A percentile compares a stretch with the other conserved stretches of the same genome.
These are phyloP conservation scores for Apiospora pterosperma DNA, from an alignment of 2,329 filamentous ascomycete species.

Conservation along the genomic window DNA sequence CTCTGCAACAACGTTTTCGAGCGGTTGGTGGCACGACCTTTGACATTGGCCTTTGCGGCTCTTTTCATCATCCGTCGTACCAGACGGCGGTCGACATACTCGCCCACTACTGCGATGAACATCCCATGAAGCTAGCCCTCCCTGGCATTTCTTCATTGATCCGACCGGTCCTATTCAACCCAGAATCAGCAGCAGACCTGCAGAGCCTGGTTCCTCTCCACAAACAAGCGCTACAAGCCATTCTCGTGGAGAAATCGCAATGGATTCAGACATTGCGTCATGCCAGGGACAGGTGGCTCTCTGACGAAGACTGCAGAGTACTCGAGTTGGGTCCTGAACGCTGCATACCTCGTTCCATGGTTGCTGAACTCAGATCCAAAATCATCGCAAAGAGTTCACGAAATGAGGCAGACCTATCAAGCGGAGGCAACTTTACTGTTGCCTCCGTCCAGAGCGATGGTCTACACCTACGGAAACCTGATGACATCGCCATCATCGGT, in stretches of 20 bases:
- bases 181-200: no score
- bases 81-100: neutral
- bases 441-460: no score
- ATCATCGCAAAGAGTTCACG: neutral
- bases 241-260: constrained; percentile 3
- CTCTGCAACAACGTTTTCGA: constrained; percentile 21
- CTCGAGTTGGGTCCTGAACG: neutral
- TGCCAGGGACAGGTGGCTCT: neutral
- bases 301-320: neutral
- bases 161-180: neutral
- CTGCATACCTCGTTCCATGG: neutral
- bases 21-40: constrained; percentile 21
- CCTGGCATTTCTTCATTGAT: neutral
- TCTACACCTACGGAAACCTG: neutral
- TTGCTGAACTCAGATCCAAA: neutral
- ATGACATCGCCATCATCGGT: constrained; percentile 32
- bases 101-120: neutral
- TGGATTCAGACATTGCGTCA: constrained; percentile 3
- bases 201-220: no score
- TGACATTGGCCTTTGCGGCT: constrained; percentile 28
- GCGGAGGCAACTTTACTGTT: no score
- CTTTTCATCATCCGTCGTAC: constrained; percentile 23
- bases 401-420: neutral
- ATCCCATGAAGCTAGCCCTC: neutral
- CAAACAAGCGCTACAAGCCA: neutral